phyloP scores from a whole-genome alignment of 140 eudicot species.

The Bidens hawaiensis region DNA sequence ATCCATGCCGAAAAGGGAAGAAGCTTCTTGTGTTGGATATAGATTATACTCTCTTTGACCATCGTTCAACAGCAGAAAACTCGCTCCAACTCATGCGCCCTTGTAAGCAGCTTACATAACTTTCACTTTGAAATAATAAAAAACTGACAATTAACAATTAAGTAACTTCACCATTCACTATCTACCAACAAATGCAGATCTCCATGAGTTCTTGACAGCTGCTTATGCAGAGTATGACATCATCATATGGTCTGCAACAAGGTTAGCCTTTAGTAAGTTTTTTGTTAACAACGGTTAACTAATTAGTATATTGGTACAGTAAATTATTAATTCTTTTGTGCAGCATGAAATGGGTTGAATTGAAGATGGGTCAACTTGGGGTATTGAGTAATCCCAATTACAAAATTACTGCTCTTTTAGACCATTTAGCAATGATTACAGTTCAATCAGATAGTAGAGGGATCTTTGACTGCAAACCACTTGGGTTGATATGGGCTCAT shows the following conservation, averaged over 20 bases:
- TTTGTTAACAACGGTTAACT: background rate
- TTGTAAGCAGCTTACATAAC: conserved; percentile 51
- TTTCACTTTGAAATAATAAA: conserved; percentile 1
- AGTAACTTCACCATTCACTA: conserved; percentile 6
- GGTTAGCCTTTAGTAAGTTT: conserved; percentile 34
- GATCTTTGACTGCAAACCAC: conserved; percentile 91
- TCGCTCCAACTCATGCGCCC: conserved; percentile 96
- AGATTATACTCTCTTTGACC: conserved; percentile 96
- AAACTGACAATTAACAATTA: background rate
- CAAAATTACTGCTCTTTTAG: conserved; percentile 93
- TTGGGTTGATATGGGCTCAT: conserved; percentile 96
- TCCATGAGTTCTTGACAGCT: conserved; percentile 95
- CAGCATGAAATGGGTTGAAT: conserved; percentile 99
- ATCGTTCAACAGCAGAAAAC: conserved; percentile 94
- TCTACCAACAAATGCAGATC: conserved; percentile 48
- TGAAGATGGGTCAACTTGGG: conserved; percentile 97
- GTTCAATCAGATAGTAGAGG: conserved; percentile 90
- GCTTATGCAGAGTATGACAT: conserved; percentile 97
- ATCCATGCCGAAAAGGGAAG: conserved; percentile 91
- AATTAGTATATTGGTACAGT: conserved; percentile 2
- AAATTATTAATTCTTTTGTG: conserved; percentile 10
- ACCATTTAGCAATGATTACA: conserved; percentile 93
- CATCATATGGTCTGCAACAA: conserved; percentile 98
- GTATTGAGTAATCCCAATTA: conserved; percentile 78
- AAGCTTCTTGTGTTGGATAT: conserved; percentile 94